Evolutionary conservation across 176 grass and related monocot species (phyloP), one percentile per base, ranked within the genome.

Genomic region (Panicum miliaceum): DNA sequence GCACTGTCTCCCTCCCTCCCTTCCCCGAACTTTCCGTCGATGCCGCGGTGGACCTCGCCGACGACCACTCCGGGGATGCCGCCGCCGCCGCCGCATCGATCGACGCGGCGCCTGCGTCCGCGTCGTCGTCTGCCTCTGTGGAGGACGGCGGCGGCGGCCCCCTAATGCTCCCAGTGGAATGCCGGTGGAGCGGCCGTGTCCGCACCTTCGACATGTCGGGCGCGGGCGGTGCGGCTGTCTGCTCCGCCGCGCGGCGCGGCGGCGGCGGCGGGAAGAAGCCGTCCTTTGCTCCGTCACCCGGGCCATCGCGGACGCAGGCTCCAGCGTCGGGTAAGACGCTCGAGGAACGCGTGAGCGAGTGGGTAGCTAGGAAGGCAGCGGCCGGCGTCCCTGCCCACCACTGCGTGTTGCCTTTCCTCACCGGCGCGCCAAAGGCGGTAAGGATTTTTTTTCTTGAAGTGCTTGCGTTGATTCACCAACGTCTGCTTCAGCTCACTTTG

Each of bases 381-480:
- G 12, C 80, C 10, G 90, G 93, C 26, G 59, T 84, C 64, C 83
- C 88, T 7, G 7, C 26, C 6, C 12, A 40, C 47, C 82, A 81
- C 70, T 95, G 90, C 25, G 76, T 69, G 57, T 84, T 95, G 48
- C 93, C 90, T 41, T 95, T 95, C 51, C 82, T 95, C 65, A 92
- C 75, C 23, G 84, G 86, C 10, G 82, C 79, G 19, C 85, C 88
- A 34, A 95, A 65, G 78, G 83, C 77, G 85, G 93, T 95, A 75
- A 70, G 65, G 29, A 19, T 84, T 84, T 57, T 84, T 84, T 71
- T 68, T 19, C 12, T 82, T 10, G 7, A 75, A 68, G 37, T 46
- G n/a, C 19, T 45, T 14, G 35, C 20, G 61, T 74, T 40, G 56
- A 8, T 74, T 42, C 12, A 81, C 46, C 12, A 9, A 42, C 76